Percentiles rank a stretch among this genome's conserved stretches.
phyloP scores from a whole-genome alignment of 306 rosid genomes.

The Alnus glutinosa region DNA sequence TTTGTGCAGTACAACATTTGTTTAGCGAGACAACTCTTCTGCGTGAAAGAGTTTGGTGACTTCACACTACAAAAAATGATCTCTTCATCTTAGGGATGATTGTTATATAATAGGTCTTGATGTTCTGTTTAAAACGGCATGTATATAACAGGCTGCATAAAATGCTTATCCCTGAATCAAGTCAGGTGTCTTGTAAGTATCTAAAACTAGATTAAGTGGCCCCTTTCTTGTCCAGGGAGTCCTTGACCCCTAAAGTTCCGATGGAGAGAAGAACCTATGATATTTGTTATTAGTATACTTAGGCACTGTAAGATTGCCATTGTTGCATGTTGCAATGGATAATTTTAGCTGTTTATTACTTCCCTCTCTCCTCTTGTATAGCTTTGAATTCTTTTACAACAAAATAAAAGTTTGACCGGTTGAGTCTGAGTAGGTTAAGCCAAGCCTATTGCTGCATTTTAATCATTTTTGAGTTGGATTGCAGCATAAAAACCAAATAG shows the following conservation, averaged over 20 bases:
- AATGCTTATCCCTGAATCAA: background rate
- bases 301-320: constrained; percentile 12
- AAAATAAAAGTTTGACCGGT: constrained; percentile 1
- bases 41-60: constrained; percentile 4
- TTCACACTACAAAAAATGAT: background rate
- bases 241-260: no score
- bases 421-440: background rate
- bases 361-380: background rate
- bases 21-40: constrained; percentile 9
- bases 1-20: constrained; percentile 1
- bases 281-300: constrained; percentile 17
- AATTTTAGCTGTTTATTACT: background rate
- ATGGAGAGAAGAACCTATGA: background rate
- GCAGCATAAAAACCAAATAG: constrained; percentile 95
- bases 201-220: background rate
- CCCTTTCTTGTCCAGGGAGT: no score
- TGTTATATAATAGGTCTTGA: constrained; percentile 23
- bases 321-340: constrained; percentile 16
- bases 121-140: background rate
- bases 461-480: constrained; percentile 35
- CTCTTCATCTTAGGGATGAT: background rate
- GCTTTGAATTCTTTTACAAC: constrained; percentile 14
- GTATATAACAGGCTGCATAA: constrained; percentile 8
- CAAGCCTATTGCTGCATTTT: constrained; percentile 21
- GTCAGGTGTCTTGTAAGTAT: background rate